Evolutionary conservation across 2,329 filamentous ascomycete genomes (phyloP).

Genomic region (Pseudogymnoascus sp.): DNA sequence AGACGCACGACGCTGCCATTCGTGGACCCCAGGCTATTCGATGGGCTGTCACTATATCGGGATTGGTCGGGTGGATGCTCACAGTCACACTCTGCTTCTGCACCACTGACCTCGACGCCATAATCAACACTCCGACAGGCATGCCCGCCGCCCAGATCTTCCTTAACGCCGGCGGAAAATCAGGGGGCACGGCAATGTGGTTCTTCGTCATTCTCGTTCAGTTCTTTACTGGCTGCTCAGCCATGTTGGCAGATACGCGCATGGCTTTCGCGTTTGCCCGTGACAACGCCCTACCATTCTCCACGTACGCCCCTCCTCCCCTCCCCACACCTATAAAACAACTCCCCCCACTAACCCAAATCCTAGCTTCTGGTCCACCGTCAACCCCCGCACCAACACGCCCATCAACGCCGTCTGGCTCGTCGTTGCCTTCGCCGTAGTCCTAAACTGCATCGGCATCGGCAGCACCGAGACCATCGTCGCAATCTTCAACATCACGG

Average conservation of each 20-base stretch:
- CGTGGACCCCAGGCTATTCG: constrained; percentile 51
- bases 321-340: background rate
- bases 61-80: constrained; percentile 51
- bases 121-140: constrained; percentile 48
- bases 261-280: constrained; percentile 55
- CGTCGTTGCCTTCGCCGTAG: constrained; percentile 47
- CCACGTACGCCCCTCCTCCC: constrained; percentile 32
- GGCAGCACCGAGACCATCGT: constrained; percentile 42
- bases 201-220: constrained; percentile 54
- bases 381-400: constrained; percentile 46
- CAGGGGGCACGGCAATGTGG: constrained; percentile 52
- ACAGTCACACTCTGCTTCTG: constrained; percentile 58
- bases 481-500: constrained; percentile 44
- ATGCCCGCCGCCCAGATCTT: constrained; percentile 52
- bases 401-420: constrained; percentile 57
- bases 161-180: constrained; percentile 48
- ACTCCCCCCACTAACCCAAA: background rate
- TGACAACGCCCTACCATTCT: constrained; percentile 53
- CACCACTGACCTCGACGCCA: constrained; percentile 46
- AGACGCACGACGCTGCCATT: constrained; percentile 54
- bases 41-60: constrained; percentile 50
- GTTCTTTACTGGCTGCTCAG: constrained; percentile 55
- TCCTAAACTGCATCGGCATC: constrained; percentile 42
- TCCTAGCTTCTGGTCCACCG: constrained; percentile 39
- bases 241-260: constrained; percentile 54